Conservation (phyloP, 164 flowering plant genomes). For the Annona cherimola region DNA sequence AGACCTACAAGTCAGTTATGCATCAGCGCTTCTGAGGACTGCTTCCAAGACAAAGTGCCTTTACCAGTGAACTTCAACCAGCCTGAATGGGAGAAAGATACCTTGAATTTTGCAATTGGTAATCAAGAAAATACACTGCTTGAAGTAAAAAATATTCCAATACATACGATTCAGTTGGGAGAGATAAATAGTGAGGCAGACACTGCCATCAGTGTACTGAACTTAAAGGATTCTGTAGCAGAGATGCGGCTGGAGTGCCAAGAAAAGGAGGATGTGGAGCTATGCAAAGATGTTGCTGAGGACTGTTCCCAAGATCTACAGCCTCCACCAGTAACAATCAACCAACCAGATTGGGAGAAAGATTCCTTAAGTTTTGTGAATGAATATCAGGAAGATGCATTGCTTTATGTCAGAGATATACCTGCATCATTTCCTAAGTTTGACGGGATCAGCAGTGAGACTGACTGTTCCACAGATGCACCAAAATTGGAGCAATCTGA, state of each 20-base stretch:
- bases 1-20: constrained; percentile 28
- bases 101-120: constrained; percentile 11
- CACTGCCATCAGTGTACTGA: constrained; percentile 21
- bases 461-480: constrained; percentile 67
- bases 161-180: constrained; percentile 4
- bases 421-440: constrained; percentile 18
- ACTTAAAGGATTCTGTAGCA: constrained; percentile 70
- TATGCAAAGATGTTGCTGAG: constrained; percentile 5
- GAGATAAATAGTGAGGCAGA: background rate
- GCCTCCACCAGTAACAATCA: constrained; percentile 15
- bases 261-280: constrained; percentile 25
- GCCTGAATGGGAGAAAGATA: constrained; percentile 18
- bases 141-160: constrained; percentile 20
- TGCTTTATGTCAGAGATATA: constrained; percentile 18
- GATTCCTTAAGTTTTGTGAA: constrained; percentile 9
- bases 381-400: constrained; percentile 19
- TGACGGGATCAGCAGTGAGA: constrained; percentile 64
- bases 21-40: constrained; percentile 11
- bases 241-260: constrained; percentile 59
- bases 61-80: constrained; percentile 13
- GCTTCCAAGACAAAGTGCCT: constrained; percentile 22
- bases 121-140: constrained; percentile 20
- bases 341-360: constrained; percentile 19
- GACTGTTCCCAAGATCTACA: constrained; percentile 21
- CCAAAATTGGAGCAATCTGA: constrained; percentile 79